phyloP scores from a whole-genome alignment of 495 filamentous ascomycete genomes.

The Physcia stellaris region DNA sequence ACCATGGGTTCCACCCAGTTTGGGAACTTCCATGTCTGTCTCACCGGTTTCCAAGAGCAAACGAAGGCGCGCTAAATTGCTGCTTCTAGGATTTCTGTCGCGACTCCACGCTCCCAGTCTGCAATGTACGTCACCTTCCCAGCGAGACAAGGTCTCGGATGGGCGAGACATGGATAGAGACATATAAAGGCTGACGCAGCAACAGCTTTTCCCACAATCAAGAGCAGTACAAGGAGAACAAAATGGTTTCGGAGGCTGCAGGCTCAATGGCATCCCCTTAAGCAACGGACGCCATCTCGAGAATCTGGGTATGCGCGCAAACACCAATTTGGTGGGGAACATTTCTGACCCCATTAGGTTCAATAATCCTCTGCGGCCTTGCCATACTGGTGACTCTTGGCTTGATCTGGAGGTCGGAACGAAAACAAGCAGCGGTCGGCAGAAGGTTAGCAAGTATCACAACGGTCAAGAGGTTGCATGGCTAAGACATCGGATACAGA shows the following conservation, averaged over 20 bases:
- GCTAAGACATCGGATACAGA: slow-evolving; percentile 29
- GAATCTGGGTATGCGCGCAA: slow-evolving; percentile 62
- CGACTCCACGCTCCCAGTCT: slow-evolving; percentile 88
- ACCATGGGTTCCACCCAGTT: slow-evolving; percentile 56
- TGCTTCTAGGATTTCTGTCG: slow-evolving; percentile 74
- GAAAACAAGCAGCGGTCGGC: slow-evolving; percentile 88
- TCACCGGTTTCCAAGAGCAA: slow-evolving; percentile 6
- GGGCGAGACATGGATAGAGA: no score
- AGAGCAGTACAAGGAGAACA: no score
- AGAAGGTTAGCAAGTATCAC: slow-evolving; percentile 48
- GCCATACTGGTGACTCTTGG: slow-evolving; percentile 53
- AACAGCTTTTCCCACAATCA: no score
- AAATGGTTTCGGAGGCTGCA: slow-evolving; percentile 46
- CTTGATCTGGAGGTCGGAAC: slow-evolving; percentile 70
- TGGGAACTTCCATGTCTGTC: slow-evolving; percentile 75
- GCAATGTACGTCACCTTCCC: slow-evolving; percentile 78
- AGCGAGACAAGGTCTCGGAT: no score
- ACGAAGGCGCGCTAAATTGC: no score
- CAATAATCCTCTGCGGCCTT: slow-evolving; percentile 69
- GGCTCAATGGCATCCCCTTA: slow-evolving; percentile 63
- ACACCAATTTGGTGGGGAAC: background rate
- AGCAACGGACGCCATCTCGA: slow-evolving; percentile 48
- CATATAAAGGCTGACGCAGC: no score
- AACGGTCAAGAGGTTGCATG: background rate
- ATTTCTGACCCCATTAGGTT: slow-evolving; percentile 42